Percentiles rank a stretch among this genome's conserved stretches.
These are phyloP conservation scores for Lachnellula arida DNA, from an alignment of 2,329 filamentous ascomycete species.

Conservation along the genomic window DNA sequence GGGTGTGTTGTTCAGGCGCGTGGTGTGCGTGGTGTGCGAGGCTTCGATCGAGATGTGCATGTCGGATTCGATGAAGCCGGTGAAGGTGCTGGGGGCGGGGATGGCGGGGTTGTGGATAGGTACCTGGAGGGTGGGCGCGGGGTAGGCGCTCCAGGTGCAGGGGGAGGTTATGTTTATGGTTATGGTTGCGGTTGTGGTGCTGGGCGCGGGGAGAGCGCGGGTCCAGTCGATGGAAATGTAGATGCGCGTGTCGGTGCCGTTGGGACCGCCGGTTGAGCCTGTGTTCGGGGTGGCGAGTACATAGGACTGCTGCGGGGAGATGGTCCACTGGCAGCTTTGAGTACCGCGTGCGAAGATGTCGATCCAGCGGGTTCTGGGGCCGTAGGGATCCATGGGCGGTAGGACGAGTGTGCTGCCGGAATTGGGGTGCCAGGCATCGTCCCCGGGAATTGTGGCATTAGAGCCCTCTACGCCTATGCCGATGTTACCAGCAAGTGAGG, in stretches of 20 bases:
- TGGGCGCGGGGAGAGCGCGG: conserved; percentile 37
- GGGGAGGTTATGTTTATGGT: conserved; percentile 49
- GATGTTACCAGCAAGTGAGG: conserved; percentile 56
- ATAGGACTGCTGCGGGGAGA: conserved; percentile 45
- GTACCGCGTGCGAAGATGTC: conserved; percentile 59
- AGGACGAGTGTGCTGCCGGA: conserved; percentile 49
- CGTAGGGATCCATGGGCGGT: conserved; percentile 55
- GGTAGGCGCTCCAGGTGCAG: conserved; percentile 43
- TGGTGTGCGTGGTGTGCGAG: conserved; percentile 43
- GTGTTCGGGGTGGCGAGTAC: conserved; percentile 45
- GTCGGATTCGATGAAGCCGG: conserved; percentile 60
- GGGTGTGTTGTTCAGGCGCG: conserved; percentile 33
- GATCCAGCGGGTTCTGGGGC: conserved; percentile 52
- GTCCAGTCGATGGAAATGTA: conserved; percentile 54
- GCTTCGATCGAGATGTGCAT: conserved; percentile 52
- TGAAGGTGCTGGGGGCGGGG: conserved; percentile 48
- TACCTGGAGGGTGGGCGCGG: conserved; percentile 46
- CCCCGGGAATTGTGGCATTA: conserved; percentile 63
- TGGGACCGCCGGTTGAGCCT: conserved; percentile 45
- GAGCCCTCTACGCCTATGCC: conserved; percentile 60
- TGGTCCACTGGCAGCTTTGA: conserved; percentile 45
- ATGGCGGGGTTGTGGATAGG: conserved; percentile 48
- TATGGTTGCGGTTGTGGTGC: conserved; percentile 41
- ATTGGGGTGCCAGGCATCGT: conserved; percentile 58
- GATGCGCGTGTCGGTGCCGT: conserved; percentile 47